These are phyloP conservation scores for Agaricus bisporus DNA, from an alignment of 768 basidiomycete species.

Conservation along the genomic window DNA sequence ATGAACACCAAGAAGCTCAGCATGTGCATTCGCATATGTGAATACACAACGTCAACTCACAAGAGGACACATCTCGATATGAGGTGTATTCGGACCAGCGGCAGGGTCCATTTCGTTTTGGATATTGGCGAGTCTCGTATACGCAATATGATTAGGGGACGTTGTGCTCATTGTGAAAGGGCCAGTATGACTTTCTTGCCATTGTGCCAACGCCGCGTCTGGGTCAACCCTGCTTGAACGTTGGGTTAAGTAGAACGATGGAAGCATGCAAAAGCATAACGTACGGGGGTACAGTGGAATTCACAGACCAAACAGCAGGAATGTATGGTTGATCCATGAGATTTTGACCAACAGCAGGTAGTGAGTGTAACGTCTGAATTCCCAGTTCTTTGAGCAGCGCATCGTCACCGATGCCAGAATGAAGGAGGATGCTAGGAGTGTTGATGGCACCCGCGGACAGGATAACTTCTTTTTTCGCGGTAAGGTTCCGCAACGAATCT, in stretches of 20 bases:
- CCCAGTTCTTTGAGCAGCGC: conserved; percentile 16
- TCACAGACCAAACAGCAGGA: conserved; percentile 19
- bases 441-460: conserved; percentile 31
- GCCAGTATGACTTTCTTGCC: conserved; percentile 17
- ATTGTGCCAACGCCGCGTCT: conserved; percentile 8
- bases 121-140: conserved; percentile 17
- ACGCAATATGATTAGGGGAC: conserved; percentile 17
- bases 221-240: not conserved
- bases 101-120: conserved; percentile 18
- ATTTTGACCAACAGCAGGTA: conserved; percentile 25
- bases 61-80: conserved; percentile 14
- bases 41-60: conserved; percentile 3
- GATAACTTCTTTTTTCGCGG: conserved; percentile 47
- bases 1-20: conserved; percentile 1
- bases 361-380: conserved; percentile 17
- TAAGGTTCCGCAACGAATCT: conserved; percentile 8
- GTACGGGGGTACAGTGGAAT: conserved; percentile 18
- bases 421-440: conserved; percentile 25
- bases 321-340: conserved; percentile 22
- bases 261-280: conserved; percentile 17
- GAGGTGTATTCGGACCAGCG: conserved; percentile 13
- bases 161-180: conserved; percentile 14
- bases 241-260: not conserved
- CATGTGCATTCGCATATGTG: no score
- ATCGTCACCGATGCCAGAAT: conserved; percentile 28